Conservation (phyloP, 768 basidiomycete genomes). For the Lactarius evosmus region DNA sequence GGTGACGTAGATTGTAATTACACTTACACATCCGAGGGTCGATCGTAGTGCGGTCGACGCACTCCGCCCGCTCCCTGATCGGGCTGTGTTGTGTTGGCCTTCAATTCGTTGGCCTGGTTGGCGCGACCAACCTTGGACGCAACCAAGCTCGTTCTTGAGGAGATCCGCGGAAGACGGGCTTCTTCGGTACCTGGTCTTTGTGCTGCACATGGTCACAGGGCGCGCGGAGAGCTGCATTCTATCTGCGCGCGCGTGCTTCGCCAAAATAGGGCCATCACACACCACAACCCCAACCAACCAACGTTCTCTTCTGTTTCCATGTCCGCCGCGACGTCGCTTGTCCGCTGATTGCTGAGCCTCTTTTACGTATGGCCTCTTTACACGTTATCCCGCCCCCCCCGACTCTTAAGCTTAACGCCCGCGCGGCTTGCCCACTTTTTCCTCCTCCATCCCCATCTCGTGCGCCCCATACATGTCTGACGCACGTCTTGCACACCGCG, state of each 20-base stretch:
- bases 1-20: background rate
- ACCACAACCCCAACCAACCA: too few relatives aligned
- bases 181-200: background rate
- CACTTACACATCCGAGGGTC: background rate
- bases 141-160: background rate
- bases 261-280: background rate
- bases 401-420: background rate
- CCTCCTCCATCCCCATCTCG: background rate
- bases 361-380: background rate
- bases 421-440: background rate
- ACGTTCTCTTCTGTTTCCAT: background rate
- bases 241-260: background rate
- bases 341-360: background rate
- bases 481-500: background rate
- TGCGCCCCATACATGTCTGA: background rate
- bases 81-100: background rate
- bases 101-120: too few relatives aligned
- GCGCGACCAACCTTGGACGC: too few relatives aligned
- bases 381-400: background rate
- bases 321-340: background rate
- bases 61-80: background rate
- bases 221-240: too few relatives aligned
- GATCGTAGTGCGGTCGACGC: background rate
- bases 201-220: background rate
- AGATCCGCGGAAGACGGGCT: background rate